Evolutionary conservation across 2,329 filamentous ascomycete species (phyloP), one percentile per base, ranked within the genome.

Genomic region (Aspergillus sp.): DNA sequence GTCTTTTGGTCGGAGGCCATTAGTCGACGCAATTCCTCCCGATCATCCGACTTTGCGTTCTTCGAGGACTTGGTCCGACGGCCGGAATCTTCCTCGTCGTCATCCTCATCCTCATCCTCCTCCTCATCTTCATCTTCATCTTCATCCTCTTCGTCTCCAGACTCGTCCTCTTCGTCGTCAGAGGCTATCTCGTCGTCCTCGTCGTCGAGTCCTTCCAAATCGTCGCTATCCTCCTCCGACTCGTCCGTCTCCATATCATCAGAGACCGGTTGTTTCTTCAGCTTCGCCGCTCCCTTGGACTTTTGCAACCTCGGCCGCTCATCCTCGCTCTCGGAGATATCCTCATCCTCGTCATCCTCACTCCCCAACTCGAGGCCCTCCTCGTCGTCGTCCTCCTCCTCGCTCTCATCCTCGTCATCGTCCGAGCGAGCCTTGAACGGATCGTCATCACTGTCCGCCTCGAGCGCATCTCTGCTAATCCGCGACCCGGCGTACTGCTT

Each of bases 401-500:
- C 66, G 5, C 63, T 60, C 2, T 59, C 65, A 0, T 65, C 70
- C 3, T 71, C 70, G 10, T 70, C 67, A 7, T 72, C 65, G 22
- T 73, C 67, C 13, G 65, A 71, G 5, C 62, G 69, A 8, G 62
- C 66, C 8, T 64, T 67, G 53, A 74, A 74, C 9, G 72, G 67
- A 36, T 79, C 77, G 1, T 79, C 74, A 14, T 79, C 79, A 10
- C 78, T 78, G 0, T 80, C 81, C 75, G 79, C 76, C 2, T 85
- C 79, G 14, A 90, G 74, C 11, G 82, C 84, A 42, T 85, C 77
- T 51, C 92, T 82, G 59, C 85, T 90, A 33, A 96, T 82, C 45
- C 83, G 82, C 16, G 88, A 81, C 10, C 93, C 92, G 56, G 85
- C 80, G 71, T 97, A 97, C 66, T 90, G 82, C 13, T 87, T 85